These are phyloP conservation scores for Ascoidea tarda DNA, from an alignment of 805 yeast genomes.

Conservation along the genomic window DNA sequence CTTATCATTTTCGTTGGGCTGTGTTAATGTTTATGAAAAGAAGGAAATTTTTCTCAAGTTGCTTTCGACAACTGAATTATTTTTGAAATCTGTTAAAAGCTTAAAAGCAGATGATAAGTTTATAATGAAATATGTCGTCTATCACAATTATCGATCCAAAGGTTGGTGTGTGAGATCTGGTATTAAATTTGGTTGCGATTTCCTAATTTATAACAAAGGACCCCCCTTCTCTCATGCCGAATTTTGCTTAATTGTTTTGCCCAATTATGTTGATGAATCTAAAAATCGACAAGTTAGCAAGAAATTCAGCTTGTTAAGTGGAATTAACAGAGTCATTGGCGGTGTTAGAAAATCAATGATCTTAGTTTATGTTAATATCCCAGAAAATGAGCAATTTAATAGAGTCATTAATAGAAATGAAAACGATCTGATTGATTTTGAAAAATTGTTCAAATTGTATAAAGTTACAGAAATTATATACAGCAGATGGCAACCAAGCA, in stretches of 20 bases:
- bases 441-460: slow-evolving; percentile 26
- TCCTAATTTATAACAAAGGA: slow-evolving; percentile 71
- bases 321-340: slow-evolving; percentile 68
- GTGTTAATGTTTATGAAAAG: slow-evolving; percentile 22
- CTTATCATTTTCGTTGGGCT: slow-evolving; percentile 41
- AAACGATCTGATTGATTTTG: slow-evolving; percentile 14
- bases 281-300: slow-evolving; percentile 15
- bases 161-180: slow-evolving; percentile 97
- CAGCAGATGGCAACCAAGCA: slow-evolving; percentile 76
- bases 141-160: slow-evolving; percentile 73
- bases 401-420: slow-evolving; percentile 6
- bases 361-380: slow-evolving; percentile 48
- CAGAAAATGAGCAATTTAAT: slow-evolving; percentile 22
- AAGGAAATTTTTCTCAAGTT: slow-evolving; percentile 2
- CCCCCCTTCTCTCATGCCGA: slow-evolving; percentile 96
- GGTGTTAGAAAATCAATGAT: slow-evolving; percentile 75
- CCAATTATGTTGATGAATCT: slow-evolving; percentile 19
- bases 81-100: background rate
- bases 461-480: slow-evolving; percentile 52
- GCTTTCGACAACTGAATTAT: background rate
- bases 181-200: slow-evolving; percentile 84
- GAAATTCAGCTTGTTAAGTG: slow-evolving; percentile 49
- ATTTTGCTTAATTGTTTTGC: slow-evolving; percentile 46
- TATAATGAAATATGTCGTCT: slow-evolving; percentile 49
- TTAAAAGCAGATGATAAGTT: slow-evolving; percentile 22